Base-by-base conservation (phyloP, 306 rosid species). In the Vachellia collinsii region DNA sequence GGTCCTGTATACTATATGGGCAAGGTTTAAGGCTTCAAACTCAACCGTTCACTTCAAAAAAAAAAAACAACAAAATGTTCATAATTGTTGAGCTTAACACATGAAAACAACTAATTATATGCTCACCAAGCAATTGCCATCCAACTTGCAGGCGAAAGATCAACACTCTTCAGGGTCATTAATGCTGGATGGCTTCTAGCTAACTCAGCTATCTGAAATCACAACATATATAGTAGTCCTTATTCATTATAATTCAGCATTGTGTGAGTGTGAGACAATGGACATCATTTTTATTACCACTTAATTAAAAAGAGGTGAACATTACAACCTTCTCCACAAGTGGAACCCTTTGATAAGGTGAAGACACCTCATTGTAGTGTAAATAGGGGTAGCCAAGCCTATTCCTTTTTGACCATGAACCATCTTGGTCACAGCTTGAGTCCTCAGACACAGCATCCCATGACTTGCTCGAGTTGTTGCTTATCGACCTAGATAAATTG, bases 81-180 rank as follows among this genome's bases (percentile, higher is more conserved):
- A 2, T 22, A 29, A 3, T 64, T 11, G 23, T 41, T 42, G 39
- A 48, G 70, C 7, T 72, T 79, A 53, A 44, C 53, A 56, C 12
- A 20, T 22, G 3, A 59, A 10, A 83, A 69, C 78, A 78, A 68
- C 36, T 36, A 36, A 6, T 56, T 56, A 56, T 16, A 78, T 66
- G 74, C 87, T 89, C 86, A 91, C 97, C 97, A 93, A n/a, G 96
- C 89, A 85, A 93, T 90, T 14, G 97, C 92, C 93, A 93, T 93
- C 97, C 97, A 93, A 80, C 94, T 93, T 7, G 97, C 97, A 2
- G 97, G 97, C 8, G 91, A 91, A 87, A 93, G 89, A 82, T 91
- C 97, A 11, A 93, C 90, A 29, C 96, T 91, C 84, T 88, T 91
- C 76, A 93, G 84, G 0, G 93, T 88, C 87, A 82, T 82, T 25